Conservation (phyloP, 2,329 filamentous ascomycete genomes). For the Colletotrichum liriopes region DNA sequence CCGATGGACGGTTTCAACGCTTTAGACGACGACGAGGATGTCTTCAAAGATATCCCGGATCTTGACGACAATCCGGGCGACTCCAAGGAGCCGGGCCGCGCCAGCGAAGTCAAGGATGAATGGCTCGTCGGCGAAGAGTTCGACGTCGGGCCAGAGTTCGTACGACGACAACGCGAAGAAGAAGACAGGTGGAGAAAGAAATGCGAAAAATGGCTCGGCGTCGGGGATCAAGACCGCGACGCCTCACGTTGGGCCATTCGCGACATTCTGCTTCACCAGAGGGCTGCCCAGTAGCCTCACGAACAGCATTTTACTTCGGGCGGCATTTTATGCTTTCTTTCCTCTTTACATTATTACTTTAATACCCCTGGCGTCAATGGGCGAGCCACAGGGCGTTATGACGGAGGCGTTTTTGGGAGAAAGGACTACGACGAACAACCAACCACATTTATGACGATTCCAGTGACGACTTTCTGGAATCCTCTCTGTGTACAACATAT, state of each 20-base stretch:
- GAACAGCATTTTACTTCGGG: conserved; percentile 31
- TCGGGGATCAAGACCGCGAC: conserved; percentile 69
- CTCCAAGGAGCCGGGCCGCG: conserved; percentile 64
- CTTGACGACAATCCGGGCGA: conserved; percentile 79
- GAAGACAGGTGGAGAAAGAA: conserved; percentile 92
- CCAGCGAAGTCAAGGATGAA: conserved; percentile 78
- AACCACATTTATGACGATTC: conserved; percentile 41
- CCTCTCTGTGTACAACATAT: conserved; percentile 41
- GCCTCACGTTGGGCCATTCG: conserved; percentile 85
- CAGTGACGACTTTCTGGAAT: conserved; percentile 42
- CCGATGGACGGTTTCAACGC: conserved; percentile 77
- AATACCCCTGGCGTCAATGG: conserved; percentile 28
- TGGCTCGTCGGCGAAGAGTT: conserved; percentile 96
- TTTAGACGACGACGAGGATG: conserved; percentile 89
- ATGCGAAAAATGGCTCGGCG: conserved; percentile 86
- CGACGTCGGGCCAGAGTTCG: conserved; percentile 95
- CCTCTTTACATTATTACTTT: conserved; percentile 26
- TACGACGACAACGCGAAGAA: conserved; percentile 89
- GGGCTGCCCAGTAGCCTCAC: conserved; percentile 42
- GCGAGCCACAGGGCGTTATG: conserved; percentile 32
- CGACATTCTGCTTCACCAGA: conserved; percentile 66
- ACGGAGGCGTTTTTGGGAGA: conserved; percentile 38
- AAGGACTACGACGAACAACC: conserved; percentile 38
- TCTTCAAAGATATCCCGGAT: conserved; percentile 95
- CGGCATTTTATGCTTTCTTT: conserved; percentile 35